A percentile compares a stretch with the other conserved stretches of the same genome.
These are phyloP conservation scores for Opeltia flavorubescens DNA, from an alignment of 495 filamentous ascomycete genomes.

Conservation along the genomic window DNA sequence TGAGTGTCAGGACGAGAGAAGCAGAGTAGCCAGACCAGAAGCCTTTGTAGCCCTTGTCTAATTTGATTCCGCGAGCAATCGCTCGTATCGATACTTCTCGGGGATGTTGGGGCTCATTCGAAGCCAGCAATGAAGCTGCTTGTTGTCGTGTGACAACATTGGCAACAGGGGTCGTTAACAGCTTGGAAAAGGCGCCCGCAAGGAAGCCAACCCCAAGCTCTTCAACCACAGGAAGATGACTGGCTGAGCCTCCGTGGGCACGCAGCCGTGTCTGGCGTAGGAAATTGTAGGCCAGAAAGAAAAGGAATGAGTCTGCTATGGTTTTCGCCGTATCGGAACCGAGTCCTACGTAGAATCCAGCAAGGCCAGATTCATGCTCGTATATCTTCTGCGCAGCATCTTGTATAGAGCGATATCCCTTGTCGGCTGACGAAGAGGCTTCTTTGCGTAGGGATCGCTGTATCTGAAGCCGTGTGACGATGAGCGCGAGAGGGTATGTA, in stretches of 20 bases:
- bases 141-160: constrained; percentile 79
- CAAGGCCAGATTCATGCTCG: constrained; percentile 48
- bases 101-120: constrained; percentile 3
- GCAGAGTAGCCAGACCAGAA: constrained; percentile 91
- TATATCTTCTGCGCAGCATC: constrained; percentile 67
- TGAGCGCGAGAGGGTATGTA: constrained; percentile 74
- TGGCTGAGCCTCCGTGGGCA: constrained; percentile 28
- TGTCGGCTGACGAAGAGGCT: constrained; percentile 22
- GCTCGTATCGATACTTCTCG: constrained; percentile 31
- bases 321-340: constrained; percentile 58
- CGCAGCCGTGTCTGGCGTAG: constrained; percentile 47
- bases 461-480: constrained; percentile 72
- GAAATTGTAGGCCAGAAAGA: constrained; percentile 70
- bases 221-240: constrained; percentile 46
- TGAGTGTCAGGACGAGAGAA: constrained; percentile 63
- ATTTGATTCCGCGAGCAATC: constrained; percentile 47
- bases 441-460: constrained; percentile 46
- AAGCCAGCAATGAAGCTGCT: constrained; percentile 39
- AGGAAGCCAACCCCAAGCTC: constrained; percentile 65
- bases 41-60: constrained; percentile 59
- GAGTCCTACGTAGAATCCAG: constrained; percentile 63
- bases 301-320: constrained; percentile 65
- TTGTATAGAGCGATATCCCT: constrained; percentile 42
- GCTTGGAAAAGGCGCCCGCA: constrained; percentile 63
- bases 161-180: constrained; percentile 68